These are phyloP conservation scores for Fusarium sp. DNA, from an alignment of 2,329 filamentous ascomycete genomes.

Conservation along the genomic window DNA sequence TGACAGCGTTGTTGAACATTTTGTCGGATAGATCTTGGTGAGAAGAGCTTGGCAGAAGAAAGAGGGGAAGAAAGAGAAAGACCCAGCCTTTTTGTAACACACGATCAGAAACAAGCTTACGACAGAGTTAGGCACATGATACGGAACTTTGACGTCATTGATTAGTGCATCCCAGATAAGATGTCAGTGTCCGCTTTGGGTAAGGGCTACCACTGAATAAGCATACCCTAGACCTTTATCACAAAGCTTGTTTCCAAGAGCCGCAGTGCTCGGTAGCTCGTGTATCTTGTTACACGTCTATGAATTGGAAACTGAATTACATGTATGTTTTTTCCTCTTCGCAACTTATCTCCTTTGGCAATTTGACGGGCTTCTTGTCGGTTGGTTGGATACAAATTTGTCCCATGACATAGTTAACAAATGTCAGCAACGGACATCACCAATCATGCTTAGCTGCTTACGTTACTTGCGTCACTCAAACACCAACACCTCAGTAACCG, in stretches of 20 bases:
- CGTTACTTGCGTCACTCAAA: no score
- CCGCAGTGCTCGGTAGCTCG: neutral
- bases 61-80: neutral
- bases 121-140: conserved; percentile 24
- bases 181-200: neutral
- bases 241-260: neutral
- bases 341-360: no score
- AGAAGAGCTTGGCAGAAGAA: neutral
- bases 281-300: no score
- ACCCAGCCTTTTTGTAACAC: conserved; percentile 10
- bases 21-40: neutral
- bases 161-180: neutral
- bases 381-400: no score
- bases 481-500: no score
- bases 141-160: conserved; percentile 24
- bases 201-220: neutral
- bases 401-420: accelerated
- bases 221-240: neutral
- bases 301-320: no score
- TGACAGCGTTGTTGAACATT: conserved; percentile 33
- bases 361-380: no score
- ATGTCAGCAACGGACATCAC: no score
- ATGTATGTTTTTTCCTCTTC: no score
- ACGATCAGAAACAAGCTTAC: conserved; percentile 17
- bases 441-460: no score